phyloP scores from a whole-genome alignment of 768 basidiomycete species.

The Artomyces pyxidatus region DNA sequence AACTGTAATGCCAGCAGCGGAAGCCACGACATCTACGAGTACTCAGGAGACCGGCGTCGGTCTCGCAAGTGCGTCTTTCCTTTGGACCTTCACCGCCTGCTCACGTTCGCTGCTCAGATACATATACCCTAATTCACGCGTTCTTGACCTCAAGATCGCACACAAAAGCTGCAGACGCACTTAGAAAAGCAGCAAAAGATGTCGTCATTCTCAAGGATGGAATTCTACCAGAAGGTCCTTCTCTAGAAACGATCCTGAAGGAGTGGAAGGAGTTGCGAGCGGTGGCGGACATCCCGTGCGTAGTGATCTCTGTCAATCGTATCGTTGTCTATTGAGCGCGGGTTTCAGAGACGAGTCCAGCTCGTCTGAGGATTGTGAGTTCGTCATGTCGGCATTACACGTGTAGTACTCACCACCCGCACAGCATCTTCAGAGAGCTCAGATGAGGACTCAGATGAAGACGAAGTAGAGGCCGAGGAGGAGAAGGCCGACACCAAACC shows the following conservation, averaged over 20 bases:
- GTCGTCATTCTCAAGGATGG: conserved; percentile 54
- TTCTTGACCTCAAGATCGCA: conserved; percentile 65
- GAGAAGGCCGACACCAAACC: neutral
- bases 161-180: conserved; percentile 59
- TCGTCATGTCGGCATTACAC: too few relatives aligned
- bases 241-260: conserved; percentile 55
- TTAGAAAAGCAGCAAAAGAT: conserved; percentile 66
- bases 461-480: neutral
- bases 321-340: neutral
- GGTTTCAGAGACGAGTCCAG: conserved; percentile 16
- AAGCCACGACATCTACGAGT: too few relatives aligned
- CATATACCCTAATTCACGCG: conserved; percentile 68
- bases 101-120: conserved; percentile 34
- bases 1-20: too few relatives aligned
- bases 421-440: conserved; percentile 18
- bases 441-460: conserved; percentile 14
- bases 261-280: conserved; percentile 43
- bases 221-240: conserved; percentile 37
- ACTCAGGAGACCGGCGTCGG: conserved; percentile 28
- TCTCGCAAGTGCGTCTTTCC: conserved; percentile 47
- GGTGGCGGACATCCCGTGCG: conserved; percentile 6
- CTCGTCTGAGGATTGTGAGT: conserved; percentile 19
- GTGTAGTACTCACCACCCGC: neutral
- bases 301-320: neutral
- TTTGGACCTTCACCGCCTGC: neutral